Conservation (phyloP, 2,329 filamentous ascomycete genomes). For the Bipolaris zeicola region DNA sequence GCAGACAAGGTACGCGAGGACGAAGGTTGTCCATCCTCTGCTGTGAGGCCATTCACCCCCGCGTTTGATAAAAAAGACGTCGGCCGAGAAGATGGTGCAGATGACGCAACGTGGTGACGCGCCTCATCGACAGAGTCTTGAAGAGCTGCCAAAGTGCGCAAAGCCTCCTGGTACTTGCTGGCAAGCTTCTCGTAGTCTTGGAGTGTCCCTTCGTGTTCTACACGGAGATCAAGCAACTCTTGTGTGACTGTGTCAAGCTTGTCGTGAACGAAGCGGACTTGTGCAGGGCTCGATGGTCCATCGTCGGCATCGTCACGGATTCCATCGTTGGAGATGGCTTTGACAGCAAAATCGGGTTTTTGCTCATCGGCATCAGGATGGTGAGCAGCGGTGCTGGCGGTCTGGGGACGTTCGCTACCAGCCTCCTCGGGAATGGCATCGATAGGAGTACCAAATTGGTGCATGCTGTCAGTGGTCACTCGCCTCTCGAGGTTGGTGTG, state of each 20-base stretch:
- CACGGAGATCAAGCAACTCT: slow-evolving; percentile 85
- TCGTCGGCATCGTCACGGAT: slow-evolving; percentile 42
- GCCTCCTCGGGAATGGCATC: slow-evolving; percentile 47
- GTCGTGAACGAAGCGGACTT: slow-evolving; percentile 84
- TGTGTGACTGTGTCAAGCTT: slow-evolving; percentile 91
- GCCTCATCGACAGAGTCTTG: slow-evolving; percentile 85
- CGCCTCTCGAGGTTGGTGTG: slow-evolving; percentile 31
- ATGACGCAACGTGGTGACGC: slow-evolving; percentile 61
- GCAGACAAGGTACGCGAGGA: slow-evolving; percentile 92
- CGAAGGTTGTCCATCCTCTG: slow-evolving; percentile 70
- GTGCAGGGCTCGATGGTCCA: slow-evolving; percentile 71
- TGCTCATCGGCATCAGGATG: slow-evolving; percentile 20
- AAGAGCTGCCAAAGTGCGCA: slow-evolving; percentile 80
- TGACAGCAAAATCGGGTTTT: slow-evolving; percentile 18
- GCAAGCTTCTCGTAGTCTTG: slow-evolving; percentile 82
- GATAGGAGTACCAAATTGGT: slow-evolving; percentile 42
- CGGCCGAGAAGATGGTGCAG: slow-evolving; percentile 65
- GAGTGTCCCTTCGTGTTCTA: slow-evolving; percentile 85
- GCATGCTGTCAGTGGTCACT: slow-evolving; percentile 29
- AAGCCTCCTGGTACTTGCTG: slow-evolving; percentile 86
- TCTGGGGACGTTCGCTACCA: slow-evolving; percentile 38
- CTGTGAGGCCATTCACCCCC: slow-evolving; percentile 69
- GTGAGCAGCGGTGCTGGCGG: slow-evolving; percentile 26
- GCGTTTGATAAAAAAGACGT: slow-evolving; percentile 84
- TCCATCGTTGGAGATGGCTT: slow-evolving; percentile 18